These are phyloP conservation scores for Osmanthus fragrans DNA, from an alignment of 257 asterid species.

Conservation along the genomic window DNA sequence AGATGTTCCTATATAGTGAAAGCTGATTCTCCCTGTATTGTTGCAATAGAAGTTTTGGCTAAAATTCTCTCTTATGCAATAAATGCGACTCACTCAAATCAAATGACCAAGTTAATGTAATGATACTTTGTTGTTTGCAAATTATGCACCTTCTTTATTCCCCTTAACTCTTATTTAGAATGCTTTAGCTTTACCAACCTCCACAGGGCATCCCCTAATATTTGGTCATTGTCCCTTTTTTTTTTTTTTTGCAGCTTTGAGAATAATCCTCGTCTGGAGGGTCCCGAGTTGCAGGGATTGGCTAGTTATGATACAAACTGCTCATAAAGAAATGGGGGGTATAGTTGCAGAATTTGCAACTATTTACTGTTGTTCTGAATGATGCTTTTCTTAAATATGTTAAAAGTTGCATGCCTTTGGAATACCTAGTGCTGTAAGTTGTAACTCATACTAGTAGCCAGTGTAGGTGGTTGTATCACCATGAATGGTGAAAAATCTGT, in stretches of 20 bases:
- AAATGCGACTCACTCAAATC: no score
- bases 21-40: no score
- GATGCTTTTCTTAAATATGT: slow-evolving; percentile 27
- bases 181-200: no score
- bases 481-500: slow-evolving; percentile 22
- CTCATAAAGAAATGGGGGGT: slow-evolving; percentile 33
- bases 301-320: slow-evolving; percentile 88
- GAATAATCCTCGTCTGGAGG: slow-evolving; percentile 82
- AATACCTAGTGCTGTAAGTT: slow-evolving; percentile 27
- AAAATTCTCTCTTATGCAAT: no score
- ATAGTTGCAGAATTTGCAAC: slow-evolving; percentile 21
- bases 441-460: slow-evolving; percentile 19
- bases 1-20: no score
- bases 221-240: slow-evolving; percentile 10
- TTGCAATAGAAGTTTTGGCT: no score
- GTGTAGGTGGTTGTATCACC: slow-evolving; percentile 16
- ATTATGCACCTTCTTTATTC: no score
- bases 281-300: slow-evolving; percentile 89
- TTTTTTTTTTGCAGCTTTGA: slow-evolving; percentile 57
- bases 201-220: not conserved
- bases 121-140: no score
- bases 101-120: no score
- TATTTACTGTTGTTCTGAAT: slow-evolving; percentile 21
- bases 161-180: no score
- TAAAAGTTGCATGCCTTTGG: slow-evolving; percentile 22